Evolutionary conservation across 2,329 filamentous ascomycete species (phyloP), one percentile per base, ranked within the genome.

Genomic region (Colletotrichum cuscutae): DNA sequence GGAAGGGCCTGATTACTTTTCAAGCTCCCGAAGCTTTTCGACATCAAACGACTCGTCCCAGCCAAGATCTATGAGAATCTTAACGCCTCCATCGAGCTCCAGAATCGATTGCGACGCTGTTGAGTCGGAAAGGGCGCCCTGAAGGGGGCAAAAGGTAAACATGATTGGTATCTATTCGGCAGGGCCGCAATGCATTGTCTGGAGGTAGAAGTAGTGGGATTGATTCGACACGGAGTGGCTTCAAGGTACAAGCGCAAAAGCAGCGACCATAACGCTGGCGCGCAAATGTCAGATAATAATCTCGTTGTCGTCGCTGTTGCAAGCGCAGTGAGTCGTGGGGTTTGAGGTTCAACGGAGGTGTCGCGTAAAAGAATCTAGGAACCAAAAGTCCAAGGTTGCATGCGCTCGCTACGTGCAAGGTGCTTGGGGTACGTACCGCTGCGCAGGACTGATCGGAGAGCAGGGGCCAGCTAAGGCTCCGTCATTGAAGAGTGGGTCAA

Each of bases 31-130:
- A 65, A 99, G 90, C 86, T 94, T 93, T 74, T 90, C 89, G 37
- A 91, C 90, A 80, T 97, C 93, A 81, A 99, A 98, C 2, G 90
- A 89, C 81, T 97, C 95, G 81, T 98, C 95, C 97, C 97, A 99
- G 73, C 97, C 97, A 57, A 98, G 92, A 80, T 98, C 96, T 49
- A 99, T 91, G 66, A 99, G 89, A 65, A 99, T 91, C 83, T 98
- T 98, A 84, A 99, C 93, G 72, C 96, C 97, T 76, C 96, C 96
- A 85, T 99, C 97, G 68, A 99, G 93, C 86, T 98, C 96, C 60
- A 99, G 87, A 46, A 99, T 90, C n/a, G 97, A 98, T 82, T 98
- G 95, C 75, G 95, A 97, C 56, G 96, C 95, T 71, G 92, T 88
- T 59, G 95, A 97, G 76, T 93, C 90, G 64, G 94, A 95, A 79